phyloP scores from a whole-genome alignment of 2,329 filamentous ascomycete genomes.

The Madurella mycetomatis region DNA sequence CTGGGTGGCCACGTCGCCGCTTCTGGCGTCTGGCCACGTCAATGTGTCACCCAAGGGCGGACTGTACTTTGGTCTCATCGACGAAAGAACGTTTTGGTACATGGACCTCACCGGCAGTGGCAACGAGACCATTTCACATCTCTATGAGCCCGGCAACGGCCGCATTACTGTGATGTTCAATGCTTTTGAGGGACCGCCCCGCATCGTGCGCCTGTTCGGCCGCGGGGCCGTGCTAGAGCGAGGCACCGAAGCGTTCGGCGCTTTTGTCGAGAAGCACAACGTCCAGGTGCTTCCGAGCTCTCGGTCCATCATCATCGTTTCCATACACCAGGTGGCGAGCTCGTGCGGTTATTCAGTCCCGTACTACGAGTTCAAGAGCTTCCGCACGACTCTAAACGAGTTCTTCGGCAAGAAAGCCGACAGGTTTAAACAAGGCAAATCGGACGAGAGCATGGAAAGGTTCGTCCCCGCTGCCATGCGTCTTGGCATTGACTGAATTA shows the following conservation, averaged over 20 bases:
- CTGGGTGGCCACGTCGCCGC: conserved; percentile 69
- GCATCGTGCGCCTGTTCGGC: conserved; percentile 38
- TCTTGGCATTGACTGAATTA: background rate
- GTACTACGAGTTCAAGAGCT: conserved; percentile 36
- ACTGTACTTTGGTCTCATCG: conserved; percentile 32
- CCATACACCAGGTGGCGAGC: conserved; percentile 36
- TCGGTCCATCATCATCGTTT: conserved; percentile 36
- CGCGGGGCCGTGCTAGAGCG: conserved; percentile 34
- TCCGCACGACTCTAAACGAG: conserved; percentile 34
- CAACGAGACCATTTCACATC: conserved; percentile 69
- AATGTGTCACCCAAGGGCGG: conserved; percentile 76
- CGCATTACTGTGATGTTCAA: conserved; percentile 70
- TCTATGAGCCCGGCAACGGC: conserved; percentile 64
- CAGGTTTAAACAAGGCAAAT: conserved; percentile 30
- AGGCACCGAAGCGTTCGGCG: conserved; percentile 29
- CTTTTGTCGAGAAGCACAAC: conserved; percentile 32
- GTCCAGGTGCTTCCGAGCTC: conserved; percentile 30
- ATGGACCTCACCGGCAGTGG: conserved; percentile 72
- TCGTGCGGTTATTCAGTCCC: conserved; percentile 41
- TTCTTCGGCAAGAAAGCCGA: conserved; percentile 31
- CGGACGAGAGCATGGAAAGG: conserved; percentile 35
- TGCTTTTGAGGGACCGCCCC: conserved; percentile 37
- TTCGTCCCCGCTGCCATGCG: conserved; percentile 7
- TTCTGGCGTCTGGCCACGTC: conserved; percentile 59
- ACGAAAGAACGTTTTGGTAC: conserved; percentile 45